These are phyloP conservation scores for Arabidopsis arenosa DNA, from an alignment of 345 rosid genomes.

Conservation along the genomic window DNA sequence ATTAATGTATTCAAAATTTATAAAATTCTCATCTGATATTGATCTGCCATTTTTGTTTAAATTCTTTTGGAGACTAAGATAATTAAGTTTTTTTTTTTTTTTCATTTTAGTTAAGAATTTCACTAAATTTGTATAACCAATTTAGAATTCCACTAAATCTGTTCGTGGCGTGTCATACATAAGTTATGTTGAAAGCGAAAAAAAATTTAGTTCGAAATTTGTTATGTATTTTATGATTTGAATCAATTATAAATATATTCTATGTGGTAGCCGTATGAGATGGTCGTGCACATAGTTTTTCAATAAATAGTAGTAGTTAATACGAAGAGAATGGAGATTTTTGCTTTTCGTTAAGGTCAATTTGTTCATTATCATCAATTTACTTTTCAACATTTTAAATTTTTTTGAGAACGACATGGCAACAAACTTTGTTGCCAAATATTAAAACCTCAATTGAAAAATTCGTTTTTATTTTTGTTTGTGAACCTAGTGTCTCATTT, in stretches of 20 bases:
- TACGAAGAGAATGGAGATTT: constrained; percentile 31
- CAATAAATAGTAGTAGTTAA: constrained; percentile 10
- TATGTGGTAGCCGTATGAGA: constrained; percentile 42
- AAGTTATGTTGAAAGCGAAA: constrained; percentile 10
- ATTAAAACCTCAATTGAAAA: constrained; percentile 4
- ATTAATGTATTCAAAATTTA: background rate
- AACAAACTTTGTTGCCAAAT: constrained; percentile 41
- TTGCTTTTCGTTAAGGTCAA: constrained; percentile 45
- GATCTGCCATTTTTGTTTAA: background rate
- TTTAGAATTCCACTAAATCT: constrained; percentile 17
- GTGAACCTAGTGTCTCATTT: constrained; percentile 17
- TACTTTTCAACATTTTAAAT: constrained; percentile 29
- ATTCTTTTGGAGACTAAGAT: constrained; percentile 7
- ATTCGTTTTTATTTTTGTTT: background rate
- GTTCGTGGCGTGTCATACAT: constrained; percentile 1
- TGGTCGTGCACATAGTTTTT: background rate
- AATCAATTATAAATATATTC: constrained; percentile 14
- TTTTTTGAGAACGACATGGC: constrained; percentile 27
- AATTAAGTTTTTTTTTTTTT: background rate
- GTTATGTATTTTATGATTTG: background rate
- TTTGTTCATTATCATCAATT: constrained; percentile 33
- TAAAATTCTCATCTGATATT: background rate
- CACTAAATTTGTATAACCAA: background rate
- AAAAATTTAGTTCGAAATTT: constrained; percentile 27
- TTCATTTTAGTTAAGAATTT: background rate